These are phyloP conservation scores for Fusarium sp. DNA, from an alignment of 2,329 filamentous ascomycete genomes.

Conservation along the genomic window DNA sequence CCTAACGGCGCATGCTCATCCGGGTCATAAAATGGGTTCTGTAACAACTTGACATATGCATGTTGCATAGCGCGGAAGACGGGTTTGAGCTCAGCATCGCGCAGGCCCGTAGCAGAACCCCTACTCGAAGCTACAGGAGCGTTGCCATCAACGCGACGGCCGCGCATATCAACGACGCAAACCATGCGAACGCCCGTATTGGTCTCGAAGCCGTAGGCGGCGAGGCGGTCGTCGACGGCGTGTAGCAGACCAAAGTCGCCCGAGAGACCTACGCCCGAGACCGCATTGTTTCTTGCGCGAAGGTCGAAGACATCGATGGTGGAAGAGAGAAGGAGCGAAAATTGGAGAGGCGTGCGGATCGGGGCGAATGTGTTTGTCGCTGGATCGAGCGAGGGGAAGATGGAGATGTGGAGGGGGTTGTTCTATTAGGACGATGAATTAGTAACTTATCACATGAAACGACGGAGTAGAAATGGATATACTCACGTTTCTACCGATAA, in stretches of 20 bases:
- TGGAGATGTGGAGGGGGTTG: constrained; percentile 92
- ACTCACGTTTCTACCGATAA: constrained; percentile 91
- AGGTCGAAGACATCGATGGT: constrained; percentile 95
- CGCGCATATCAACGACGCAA: constrained; percentile 90
- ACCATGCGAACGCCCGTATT: constrained; percentile 95
- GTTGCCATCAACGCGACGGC: constrained; percentile 61
- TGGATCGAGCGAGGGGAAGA: constrained; percentile 81
- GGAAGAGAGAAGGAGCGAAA: constrained; percentile 88
- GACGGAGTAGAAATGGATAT: background rate
- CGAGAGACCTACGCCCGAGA: constrained; percentile 63
- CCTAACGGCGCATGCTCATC: constrained; percentile 78
- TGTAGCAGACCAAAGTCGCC: constrained; percentile 93
- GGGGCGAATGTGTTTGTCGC: constrained; percentile 63
- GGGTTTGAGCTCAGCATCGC: constrained; percentile 88
- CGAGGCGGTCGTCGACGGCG: constrained; percentile 91
- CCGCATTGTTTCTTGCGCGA: constrained; percentile 76
- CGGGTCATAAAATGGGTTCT: constrained; percentile 95
- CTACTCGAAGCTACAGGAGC: constrained; percentile 36
- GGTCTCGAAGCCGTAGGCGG: constrained; percentile 95
- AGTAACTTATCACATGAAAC: background rate
- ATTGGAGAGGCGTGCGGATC: constrained; percentile 82
- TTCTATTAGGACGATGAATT: constrained; percentile 68
- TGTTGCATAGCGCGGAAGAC: constrained; percentile 92
- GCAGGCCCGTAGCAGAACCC: constrained; percentile 70
- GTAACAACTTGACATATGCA: constrained; percentile 88